phyloP scores from a whole-genome alignment of 164 flowering plant species.

The Sedum album region DNA sequence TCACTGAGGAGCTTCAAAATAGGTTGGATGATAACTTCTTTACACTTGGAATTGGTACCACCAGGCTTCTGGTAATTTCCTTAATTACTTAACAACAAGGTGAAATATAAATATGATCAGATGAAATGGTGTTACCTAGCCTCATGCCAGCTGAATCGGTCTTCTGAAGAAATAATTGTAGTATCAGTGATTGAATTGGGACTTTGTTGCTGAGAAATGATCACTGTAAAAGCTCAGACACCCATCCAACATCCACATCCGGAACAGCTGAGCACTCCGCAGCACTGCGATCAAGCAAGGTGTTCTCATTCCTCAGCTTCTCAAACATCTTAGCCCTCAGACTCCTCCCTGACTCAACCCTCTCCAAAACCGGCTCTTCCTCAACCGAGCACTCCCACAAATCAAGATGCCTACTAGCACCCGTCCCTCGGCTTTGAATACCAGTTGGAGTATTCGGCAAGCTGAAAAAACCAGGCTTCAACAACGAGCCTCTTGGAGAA shows the following conservation, averaged over 20 bases:
- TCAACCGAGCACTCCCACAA: constrained; percentile 16
- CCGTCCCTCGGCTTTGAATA: constrained; percentile 11
- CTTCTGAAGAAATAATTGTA: neutral
- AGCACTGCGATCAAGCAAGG: constrained; percentile 20
- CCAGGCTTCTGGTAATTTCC: neutral
- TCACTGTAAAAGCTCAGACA: constrained; percentile 61
- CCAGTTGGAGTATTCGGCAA: constrained; percentile 61
- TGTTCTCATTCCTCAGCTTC: constrained; percentile 55
- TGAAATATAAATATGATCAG: neutral
- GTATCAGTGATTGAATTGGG: neutral
- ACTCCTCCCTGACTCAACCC: constrained; percentile 64
- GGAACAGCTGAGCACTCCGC: constrained; percentile 6
- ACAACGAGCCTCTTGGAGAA: constrained; percentile 29
- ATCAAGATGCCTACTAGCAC: constrained; percentile 16
- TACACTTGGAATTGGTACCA: neutral
- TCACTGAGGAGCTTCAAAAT: neutral
- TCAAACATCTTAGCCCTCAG: constrained; percentile 46
- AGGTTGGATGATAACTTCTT: neutral
- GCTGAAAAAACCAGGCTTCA: constrained; percentile 44
- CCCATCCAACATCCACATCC: constrained; percentile 68
- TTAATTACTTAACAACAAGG: neutral
- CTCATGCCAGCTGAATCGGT: neutral
- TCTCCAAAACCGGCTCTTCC: constrained; percentile 42
- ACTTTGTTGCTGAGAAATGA: neutral
- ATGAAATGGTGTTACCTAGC: neutral